Percentiles rank a stretch among this genome's conserved stretches.
Conservation (phyloP, 2,329 filamentous ascomycete genomes). For the Colletotrichum sp. region DNA sequence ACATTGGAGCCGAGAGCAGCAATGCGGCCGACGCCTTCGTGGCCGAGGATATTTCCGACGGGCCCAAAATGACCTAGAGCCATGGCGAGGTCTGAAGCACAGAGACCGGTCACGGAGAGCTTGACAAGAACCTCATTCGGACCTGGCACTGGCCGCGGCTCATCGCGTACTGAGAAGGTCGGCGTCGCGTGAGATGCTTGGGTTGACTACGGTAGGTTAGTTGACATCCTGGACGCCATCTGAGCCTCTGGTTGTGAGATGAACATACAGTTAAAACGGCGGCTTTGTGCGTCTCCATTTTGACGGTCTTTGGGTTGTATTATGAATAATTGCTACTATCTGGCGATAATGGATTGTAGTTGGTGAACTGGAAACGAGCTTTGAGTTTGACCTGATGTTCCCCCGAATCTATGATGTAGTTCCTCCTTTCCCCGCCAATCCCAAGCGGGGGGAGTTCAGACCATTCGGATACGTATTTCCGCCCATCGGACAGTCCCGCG, state of each 20-base stretch:
- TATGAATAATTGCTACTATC: neutral
- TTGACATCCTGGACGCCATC: neutral
- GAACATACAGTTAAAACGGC: neutral
- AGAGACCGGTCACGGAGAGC: conserved; percentile 38
- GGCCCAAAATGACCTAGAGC: conserved; percentile 41
- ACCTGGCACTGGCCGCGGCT: conserved; percentile 9
- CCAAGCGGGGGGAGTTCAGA: neutral
- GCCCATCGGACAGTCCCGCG: neutral
- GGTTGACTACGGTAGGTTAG: neutral
- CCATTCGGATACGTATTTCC: neutral
- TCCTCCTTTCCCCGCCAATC: neutral
- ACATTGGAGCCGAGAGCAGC: conserved; percentile 39
- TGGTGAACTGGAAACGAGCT: neutral
- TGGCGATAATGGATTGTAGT: neutral
- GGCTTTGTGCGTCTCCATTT: neutral
- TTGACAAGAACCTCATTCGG: conserved; percentile 34
- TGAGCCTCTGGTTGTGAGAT: neutral
- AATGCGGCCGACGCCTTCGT: conserved; percentile 48
- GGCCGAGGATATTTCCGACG: conserved; percentile 38
- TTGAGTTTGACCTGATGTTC: neutral
- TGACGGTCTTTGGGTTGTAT: neutral
- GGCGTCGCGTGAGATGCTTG: neutral
- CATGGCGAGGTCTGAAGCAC: conserved; percentile 42
- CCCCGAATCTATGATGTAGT: neutral
- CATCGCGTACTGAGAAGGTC: neutral